Evolutionary conservation across 192 early-diverging fungal species (phyloP).

Genomic region (Haplosporangium gracile): DNA sequence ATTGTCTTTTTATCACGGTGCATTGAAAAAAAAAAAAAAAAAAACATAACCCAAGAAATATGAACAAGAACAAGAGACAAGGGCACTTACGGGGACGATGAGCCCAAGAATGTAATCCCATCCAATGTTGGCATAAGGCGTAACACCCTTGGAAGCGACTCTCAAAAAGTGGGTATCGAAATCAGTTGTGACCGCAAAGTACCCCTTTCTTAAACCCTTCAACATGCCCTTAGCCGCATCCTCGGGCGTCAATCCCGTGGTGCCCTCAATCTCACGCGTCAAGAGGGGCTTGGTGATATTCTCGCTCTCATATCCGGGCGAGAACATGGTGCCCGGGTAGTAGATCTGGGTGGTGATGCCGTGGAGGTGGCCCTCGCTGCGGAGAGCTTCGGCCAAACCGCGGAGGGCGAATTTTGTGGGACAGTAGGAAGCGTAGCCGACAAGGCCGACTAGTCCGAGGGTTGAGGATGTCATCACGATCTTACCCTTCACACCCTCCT

Average conservation of each 20-base stretch:
- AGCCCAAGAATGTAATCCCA: slow-evolving; percentile 34
- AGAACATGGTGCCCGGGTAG: slow-evolving; percentile 78
- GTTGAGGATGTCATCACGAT: slow-evolving; percentile 79
- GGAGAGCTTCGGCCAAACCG: slow-evolving; percentile 77
- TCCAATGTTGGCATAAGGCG: slow-evolving; percentile 27
- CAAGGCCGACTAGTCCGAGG: slow-evolving; percentile 75
- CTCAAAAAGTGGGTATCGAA: slow-evolving; percentile 49
- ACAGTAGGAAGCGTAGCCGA: slow-evolving; percentile 75
- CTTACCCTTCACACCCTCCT: slow-evolving; percentile 67
- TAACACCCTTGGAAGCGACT: slow-evolving; percentile 35
- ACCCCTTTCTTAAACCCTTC: slow-evolving; percentile 50
- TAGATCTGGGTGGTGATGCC: slow-evolving; percentile 77
- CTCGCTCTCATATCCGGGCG: slow-evolving; percentile 79
- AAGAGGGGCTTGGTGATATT: slow-evolving; percentile 80
- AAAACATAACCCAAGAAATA: not conserved
- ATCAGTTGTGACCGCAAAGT: slow-evolving; percentile 47
- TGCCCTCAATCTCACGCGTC: slow-evolving; percentile 79
- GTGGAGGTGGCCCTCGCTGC: slow-evolving; percentile 75
- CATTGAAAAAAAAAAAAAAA: not conserved
- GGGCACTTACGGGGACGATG: slow-evolving; percentile 37
- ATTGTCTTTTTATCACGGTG: not conserved
- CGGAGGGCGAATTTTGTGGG: slow-evolving; percentile 82
- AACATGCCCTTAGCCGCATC: slow-evolving; percentile 69
- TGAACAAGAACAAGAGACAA: not conserved
- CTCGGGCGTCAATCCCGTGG: slow-evolving; percentile 67